Evolutionary conservation across 768 basidiomycete genomes (phyloP).

Genomic region (Hirschioporus abietinus): DNA sequence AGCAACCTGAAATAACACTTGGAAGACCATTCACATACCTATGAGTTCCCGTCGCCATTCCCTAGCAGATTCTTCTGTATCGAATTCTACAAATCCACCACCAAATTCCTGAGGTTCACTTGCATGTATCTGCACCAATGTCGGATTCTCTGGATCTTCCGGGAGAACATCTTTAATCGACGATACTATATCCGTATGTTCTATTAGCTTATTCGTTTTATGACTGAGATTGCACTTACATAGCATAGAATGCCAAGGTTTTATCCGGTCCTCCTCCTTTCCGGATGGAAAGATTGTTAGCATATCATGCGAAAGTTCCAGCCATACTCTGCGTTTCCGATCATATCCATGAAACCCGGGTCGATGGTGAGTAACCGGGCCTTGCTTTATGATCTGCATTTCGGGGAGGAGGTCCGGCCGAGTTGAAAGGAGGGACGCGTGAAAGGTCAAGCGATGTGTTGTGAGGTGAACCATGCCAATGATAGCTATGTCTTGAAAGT

Average conservation of each 20-base stretch:
- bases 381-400: conserved; percentile 41
- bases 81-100: conserved; percentile 40
- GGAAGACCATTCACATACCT: conserved; percentile 23
- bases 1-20: too few relatives aligned
- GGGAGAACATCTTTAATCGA: conserved; percentile 40
- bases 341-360: conserved; percentile 41
- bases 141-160: conserved; percentile 39
- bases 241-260: conserved; percentile 48
- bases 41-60: conserved; percentile 46
- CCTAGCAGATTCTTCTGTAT: conserved; percentile 48
- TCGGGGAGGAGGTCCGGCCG: conserved; percentile 26
- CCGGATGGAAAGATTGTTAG: conserved; percentile 51
- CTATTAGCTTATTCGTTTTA: conserved; percentile 2
- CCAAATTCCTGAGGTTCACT: conserved; percentile 21
- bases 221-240: conserved; percentile 30
- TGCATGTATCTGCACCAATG: conserved; percentile 34
- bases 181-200: conserved; percentile 34
- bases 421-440: conserved; percentile 52
- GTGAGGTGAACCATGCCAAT: conserved; percentile 58
- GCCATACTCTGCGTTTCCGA: conserved; percentile 48
- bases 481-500: conserved; percentile 45
- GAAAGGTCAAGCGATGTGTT: conserved; percentile 59
- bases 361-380: conserved; percentile 42
- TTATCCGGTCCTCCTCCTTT: conserved; percentile 45
- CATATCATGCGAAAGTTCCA: conserved; percentile 59